Conservation (phyloP, 768 basidiomycete species). For the Tricholoma sp. region DNA sequence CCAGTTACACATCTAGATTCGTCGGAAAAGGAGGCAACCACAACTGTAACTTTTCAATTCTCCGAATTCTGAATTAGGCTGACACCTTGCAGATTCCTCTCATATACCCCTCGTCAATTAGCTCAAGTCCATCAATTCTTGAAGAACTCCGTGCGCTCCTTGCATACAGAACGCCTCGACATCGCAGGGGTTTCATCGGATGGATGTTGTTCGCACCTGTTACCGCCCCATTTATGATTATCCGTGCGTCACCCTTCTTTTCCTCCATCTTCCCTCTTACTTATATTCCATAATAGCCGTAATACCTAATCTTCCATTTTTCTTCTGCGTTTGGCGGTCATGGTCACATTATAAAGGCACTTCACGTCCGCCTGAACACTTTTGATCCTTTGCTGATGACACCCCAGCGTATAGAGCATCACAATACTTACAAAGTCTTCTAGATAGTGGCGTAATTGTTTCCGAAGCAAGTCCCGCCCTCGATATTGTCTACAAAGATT, state of each 20-base stretch:
- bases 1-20: constrained; percentile 24
- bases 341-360: constrained; percentile 82
- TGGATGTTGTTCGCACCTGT: constrained; percentile 68
- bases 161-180: constrained; percentile 51
- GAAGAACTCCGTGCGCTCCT: constrained; percentile 48
- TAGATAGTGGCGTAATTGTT: constrained; percentile 50
- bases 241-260: constrained; percentile 48
- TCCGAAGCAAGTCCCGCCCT: constrained; percentile 51
- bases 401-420: constrained; percentile 62
- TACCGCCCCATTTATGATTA: constrained; percentile 69
- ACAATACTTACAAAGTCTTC: constrained; percentile 56
- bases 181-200: constrained; percentile 57
- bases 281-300: constrained; percentile 41
- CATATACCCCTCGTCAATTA: constrained; percentile 48
- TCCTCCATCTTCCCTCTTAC: neutral
- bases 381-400: neutral
- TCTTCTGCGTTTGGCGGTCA: constrained; percentile 80
- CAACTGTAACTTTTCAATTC: constrained; percentile 1
- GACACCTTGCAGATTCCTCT: constrained; percentile 53
- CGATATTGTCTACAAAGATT: constrained; percentile 47
- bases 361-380: neutral
- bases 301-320: constrained; percentile 80
- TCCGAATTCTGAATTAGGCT: neutral
- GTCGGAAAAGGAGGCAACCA: constrained; percentile 13
- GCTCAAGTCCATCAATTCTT: constrained; percentile 29